Evolutionary conservation across 345 rosid species (phyloP).

Genomic region (Schrenkiella parvula): DNA sequence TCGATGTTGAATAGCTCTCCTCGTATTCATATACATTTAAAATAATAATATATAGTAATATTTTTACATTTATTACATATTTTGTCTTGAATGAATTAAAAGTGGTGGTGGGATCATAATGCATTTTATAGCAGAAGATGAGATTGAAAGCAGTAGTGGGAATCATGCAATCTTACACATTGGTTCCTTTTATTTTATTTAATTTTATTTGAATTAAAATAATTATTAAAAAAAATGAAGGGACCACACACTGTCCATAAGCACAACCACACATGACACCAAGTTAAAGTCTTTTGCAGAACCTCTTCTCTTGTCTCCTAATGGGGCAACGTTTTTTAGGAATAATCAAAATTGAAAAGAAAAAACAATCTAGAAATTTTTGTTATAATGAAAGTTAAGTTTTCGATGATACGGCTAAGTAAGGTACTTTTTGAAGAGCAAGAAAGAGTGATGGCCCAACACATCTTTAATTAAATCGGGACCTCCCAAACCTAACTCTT

Average conservation of each 20-base stretch:
- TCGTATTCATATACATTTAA: conserved; percentile 32
- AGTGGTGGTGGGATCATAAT: conserved; percentile 31
- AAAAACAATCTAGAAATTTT: neutral
- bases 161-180: conserved; percentile 39
- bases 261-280: conserved; percentile 38
- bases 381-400: conserved; percentile 31
- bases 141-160: conserved; percentile 30
- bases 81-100: conserved; percentile 24
- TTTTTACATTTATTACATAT: neutral
- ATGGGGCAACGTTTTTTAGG: conserved; percentile 32
- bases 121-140: conserved; percentile 21
- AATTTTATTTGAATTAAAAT: neutral
- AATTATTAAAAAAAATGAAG: neutral
- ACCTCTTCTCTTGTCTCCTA: conserved; percentile 39
- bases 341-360: too few relatives aligned
- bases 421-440: conserved; percentile 31
- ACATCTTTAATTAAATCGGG: conserved; percentile 23
- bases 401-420: conserved; percentile 31
- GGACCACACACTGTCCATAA: conserved; percentile 31
- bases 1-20: conserved; percentile 31
- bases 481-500: conserved; percentile 27
- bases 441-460: conserved; percentile 36
- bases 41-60: neutral
- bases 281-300: conserved; percentile 36
- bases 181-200: neutral